Evolutionary conservation across 108 stramenopile species (phyloP), one percentile per base, ranked within the genome.

Genomic region (Cyclotella baltica): DNA sequence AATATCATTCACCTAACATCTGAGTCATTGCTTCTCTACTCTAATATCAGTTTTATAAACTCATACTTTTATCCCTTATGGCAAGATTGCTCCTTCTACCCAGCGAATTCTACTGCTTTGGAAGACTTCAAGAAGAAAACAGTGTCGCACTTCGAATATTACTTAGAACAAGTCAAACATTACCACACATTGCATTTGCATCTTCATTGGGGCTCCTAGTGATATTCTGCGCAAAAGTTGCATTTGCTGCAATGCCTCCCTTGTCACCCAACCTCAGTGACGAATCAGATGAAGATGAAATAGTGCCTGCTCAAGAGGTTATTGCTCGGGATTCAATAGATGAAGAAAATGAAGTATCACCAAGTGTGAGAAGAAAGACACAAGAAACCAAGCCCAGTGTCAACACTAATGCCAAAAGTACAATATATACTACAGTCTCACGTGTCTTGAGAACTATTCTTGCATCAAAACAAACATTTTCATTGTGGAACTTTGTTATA

Each of bases 1-100:
- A 4, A 20, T 22, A 53, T n/a, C 52, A 4, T 4, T 53, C 20
- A 25, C 2, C 25, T 56, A 1, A 35, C 33, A 51, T 55, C 38
- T 19, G 8, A 8, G 40, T 13, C 40, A 52, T 52, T 10, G 4
- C 0, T 52, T 63, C 8, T n/a, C n/a, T n/a, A n/a, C n/a, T n/a
- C n/a, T n/a, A n/a, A n/a, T 35, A 22, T 52, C 62, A 82, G 81
- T 82, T 82, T 69, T 82, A 82, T 36, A 76, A 82, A 43, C 51
- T 66, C 47, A 76, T 76, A 30, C 74, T 82, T 50, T 20, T 58
- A 59, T 70, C 81, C 50, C 70, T 82, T 20, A 53, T 82, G 27
- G 53, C 75, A 35, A 82, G 81, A 72, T 58, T 70, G 19, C n/a
- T 76, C 33, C 65, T 72, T 35, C 56, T 82, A 50, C 81, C 81